A percentile compares a stretch with the other conserved stretches of the same genome.
These are phyloP conservation scores for Colletotrichum godetiae DNA, from an alignment of 2,329 filamentous ascomycete species.

Conservation along the genomic window DNA sequence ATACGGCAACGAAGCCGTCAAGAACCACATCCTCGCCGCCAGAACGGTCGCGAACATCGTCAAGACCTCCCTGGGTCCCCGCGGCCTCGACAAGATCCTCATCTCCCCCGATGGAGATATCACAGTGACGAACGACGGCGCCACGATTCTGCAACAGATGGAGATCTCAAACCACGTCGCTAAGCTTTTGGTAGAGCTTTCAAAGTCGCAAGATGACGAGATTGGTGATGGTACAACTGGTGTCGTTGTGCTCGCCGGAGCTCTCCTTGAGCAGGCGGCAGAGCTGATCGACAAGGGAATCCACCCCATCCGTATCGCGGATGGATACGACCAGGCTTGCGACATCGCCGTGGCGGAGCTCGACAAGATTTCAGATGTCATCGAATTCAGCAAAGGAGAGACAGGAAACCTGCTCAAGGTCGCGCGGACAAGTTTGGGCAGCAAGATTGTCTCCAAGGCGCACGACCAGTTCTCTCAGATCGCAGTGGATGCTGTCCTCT, in stretches of 20 bases:
- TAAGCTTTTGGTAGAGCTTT: conserved; percentile 95
- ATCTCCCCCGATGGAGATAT: conserved; percentile 99
- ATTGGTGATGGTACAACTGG: conserved; percentile 98
- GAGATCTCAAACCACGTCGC: conserved; percentile 99
- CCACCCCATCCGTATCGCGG: conserved; percentile 97
- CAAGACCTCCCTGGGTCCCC: conserved; percentile 94
- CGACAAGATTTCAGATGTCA: conserved; percentile 91
- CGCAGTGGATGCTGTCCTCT: conserved; percentile 95
- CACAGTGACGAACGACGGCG: conserved; percentile 98
- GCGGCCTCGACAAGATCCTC: conserved; percentile 98
- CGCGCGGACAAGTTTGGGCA: conserved; percentile 93
- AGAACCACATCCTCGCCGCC: conserved; percentile 96
- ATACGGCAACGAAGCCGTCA: conserved; percentile 96
- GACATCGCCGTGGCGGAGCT: conserved; percentile 95
- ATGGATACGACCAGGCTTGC: conserved; percentile 97
- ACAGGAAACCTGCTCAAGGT: conserved; percentile 92
- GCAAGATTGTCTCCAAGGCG: conserved; percentile 99
- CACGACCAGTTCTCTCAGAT: conserved; percentile 99
- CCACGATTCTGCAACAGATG: conserved; percentile 98
- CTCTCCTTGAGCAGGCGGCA: conserved; percentile 94
- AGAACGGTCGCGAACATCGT: conserved; percentile 97
- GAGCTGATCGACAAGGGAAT: conserved; percentile 99
- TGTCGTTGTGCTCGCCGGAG: conserved; percentile 94
- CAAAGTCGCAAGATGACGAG: conserved; percentile 98
- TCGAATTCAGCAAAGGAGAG: conserved; percentile 84